Percentiles rank a stretch among this genome's conserved stretches.
Conservation (phyloP, 2,329 filamentous ascomycete species). For the Hirsutella rhossiliensis region DNA sequence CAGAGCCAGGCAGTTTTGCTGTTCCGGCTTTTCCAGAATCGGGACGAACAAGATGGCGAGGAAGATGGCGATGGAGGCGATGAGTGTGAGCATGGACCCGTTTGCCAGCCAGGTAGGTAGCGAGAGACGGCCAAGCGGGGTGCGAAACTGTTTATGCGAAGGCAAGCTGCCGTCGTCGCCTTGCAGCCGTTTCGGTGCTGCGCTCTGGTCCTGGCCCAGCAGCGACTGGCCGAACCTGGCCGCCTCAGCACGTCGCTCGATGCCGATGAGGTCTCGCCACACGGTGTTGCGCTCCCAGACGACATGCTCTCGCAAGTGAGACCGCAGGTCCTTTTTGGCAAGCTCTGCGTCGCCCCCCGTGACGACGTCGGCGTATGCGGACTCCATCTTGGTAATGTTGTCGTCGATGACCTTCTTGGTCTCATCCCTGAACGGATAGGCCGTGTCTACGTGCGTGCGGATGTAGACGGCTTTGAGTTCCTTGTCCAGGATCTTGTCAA, state of each 20-base stretch:
- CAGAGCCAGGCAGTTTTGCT: constrained; percentile 93
- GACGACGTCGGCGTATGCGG: constrained; percentile 68
- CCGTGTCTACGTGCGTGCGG: constrained; percentile 57
- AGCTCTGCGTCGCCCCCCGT: constrained; percentile 66
- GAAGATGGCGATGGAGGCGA: constrained; percentile 63
- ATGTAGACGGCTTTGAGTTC: constrained; percentile 71
- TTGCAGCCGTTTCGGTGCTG: constrained; percentile 59
- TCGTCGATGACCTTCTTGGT: constrained; percentile 61
- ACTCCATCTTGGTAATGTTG: constrained; percentile 63
- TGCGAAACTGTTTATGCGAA: constrained; percentile 56
- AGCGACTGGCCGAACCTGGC: constrained; percentile 81
- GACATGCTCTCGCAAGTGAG: constrained; percentile 90
- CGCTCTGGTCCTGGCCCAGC: constrained; percentile 61
- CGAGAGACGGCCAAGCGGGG: constrained; percentile 66
- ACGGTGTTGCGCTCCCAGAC: constrained; percentile 99
- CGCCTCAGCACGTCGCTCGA: constrained; percentile 89
- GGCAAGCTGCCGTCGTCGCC: constrained; percentile 64
- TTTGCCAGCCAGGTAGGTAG: constrained; percentile 77
- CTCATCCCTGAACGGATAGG: constrained; percentile 67
- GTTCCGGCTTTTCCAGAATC: constrained; percentile 76
- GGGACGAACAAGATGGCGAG: constrained; percentile 60
- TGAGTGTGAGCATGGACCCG: constrained; percentile 64
- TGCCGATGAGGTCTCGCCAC: constrained; percentile 97
- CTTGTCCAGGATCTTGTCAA: constrained; percentile 87
- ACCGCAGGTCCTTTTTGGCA: constrained; percentile 73